Percentiles rank a stretch among this genome's conserved stretches.
Evolutionary conservation across 2,329 filamentous ascomycete genomes (phyloP).

Genomic region (Fusarium cyanostomum): DNA sequence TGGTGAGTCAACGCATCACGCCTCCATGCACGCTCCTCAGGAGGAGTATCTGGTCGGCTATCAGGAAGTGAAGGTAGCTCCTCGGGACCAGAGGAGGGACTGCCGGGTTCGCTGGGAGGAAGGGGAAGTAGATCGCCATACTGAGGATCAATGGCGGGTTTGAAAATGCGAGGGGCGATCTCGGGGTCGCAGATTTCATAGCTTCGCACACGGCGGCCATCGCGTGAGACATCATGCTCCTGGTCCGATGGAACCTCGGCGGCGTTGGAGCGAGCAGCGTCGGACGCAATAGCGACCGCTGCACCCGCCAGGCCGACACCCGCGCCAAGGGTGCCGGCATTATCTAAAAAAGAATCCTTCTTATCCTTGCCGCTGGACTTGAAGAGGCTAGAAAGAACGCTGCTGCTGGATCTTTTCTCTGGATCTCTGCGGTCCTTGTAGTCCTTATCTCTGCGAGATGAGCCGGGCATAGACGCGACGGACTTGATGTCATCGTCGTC

Average conservation of each 20-base stretch:
- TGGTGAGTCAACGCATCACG: slow-evolving; percentile 55
- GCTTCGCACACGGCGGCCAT: slow-evolving; percentile 38
- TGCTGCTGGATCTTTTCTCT: slow-evolving; percentile 53
- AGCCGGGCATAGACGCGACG: slow-evolving; percentile 50
- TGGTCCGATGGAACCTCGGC: slow-evolving; percentile 54
- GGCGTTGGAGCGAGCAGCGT: slow-evolving; percentile 57
- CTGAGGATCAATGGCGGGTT: slow-evolving; percentile 72
- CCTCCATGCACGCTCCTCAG: slow-evolving; percentile 55
- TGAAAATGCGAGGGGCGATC: slow-evolving; percentile 66
- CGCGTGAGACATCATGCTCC: slow-evolving; percentile 46
- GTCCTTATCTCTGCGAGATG: slow-evolving; percentile 48
- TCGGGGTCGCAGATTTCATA: slow-evolving; percentile 63
- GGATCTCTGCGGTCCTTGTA: slow-evolving; percentile 42
- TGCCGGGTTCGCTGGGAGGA: slow-evolving; percentile 67
- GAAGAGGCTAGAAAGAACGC: slow-evolving; percentile 61
- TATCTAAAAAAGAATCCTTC: slow-evolving; percentile 75
- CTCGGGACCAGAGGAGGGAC: slow-evolving; percentile 52
- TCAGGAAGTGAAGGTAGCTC: slow-evolving; percentile 66
- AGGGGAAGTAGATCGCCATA: slow-evolving; percentile 72
- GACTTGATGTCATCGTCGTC: slow-evolving; percentile 61
- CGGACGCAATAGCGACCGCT: slow-evolving; percentile 53
- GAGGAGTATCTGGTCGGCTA: slow-evolving; percentile 67
- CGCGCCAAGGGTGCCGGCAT: slow-evolving; percentile 75
- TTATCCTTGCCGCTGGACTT: slow-evolving; percentile 55
- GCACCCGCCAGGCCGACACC: slow-evolving; percentile 71